Conservation (phyloP, 1,284 basidiomycete genomes). For the Trametes versicolor region DNA sequence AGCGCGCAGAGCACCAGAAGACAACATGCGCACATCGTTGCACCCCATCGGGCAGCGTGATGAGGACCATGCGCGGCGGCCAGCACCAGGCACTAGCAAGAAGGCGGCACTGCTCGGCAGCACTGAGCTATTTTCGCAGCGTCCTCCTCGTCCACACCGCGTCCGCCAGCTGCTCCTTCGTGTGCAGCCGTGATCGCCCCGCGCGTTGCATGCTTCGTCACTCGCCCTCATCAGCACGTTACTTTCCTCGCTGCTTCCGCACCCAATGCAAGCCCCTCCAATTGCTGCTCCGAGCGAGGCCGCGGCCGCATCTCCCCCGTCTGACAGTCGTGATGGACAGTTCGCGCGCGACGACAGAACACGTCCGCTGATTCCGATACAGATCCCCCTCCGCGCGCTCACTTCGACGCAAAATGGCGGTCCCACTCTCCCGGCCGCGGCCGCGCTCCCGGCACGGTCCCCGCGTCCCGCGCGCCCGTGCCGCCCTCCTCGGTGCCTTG, state of each 20-base stretch:
- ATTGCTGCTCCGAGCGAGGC: too few species aligned
- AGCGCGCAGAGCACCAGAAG: neutral
- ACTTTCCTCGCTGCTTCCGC: constrained; percentile 1
- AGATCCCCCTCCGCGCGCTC: neutral
- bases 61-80: constrained; percentile 7
- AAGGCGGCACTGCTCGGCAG: constrained; percentile 11
- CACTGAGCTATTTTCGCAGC: constrained; percentile 4
- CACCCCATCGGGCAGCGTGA: constrained; percentile 1
- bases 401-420: neutral
- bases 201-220: constrained; percentile 7
- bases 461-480: neutral
- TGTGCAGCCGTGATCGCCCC: neutral
- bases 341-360: constrained; percentile 12
- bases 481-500: constrained; percentile 14
- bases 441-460: neutral
- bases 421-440: constrained; percentile 1
- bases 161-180: neutral
- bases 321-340: constrained; percentile 12
- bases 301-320: constrained; percentile 7
- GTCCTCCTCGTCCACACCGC: neutral
- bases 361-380: constrained; percentile 2
- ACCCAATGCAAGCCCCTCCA: neutral
- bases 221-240: constrained; percentile 18
- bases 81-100: constrained; percentile 13
- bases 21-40: neutral